A percentile compares a stretch with the other conserved stretches of the same genome.
Conservation (phyloP, 805 yeast genomes). For the Cyberlindnera petersonii region DNA sequence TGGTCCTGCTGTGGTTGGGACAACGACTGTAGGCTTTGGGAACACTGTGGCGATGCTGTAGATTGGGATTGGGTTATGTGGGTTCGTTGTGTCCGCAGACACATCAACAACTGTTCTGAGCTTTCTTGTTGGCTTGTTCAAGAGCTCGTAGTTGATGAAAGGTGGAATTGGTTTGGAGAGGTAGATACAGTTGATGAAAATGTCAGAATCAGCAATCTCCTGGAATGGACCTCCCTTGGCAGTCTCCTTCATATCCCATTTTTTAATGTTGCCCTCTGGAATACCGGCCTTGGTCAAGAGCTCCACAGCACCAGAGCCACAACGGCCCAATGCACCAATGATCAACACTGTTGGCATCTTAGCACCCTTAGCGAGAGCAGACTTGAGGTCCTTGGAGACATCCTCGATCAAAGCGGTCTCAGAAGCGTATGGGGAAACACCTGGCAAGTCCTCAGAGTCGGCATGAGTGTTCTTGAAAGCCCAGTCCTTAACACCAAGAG, state of each 20-base stretch:
- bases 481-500: conserved; percentile 92
- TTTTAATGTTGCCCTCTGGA: conserved; percentile 75
- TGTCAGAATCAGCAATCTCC: conserved; percentile 83
- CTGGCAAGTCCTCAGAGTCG: conserved; percentile 67
- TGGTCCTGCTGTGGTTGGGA: conserved; percentile 75
- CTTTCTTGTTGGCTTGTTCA: conserved; percentile 66
- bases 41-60: conserved; percentile 88
- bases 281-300: conserved; percentile 78
- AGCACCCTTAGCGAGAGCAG: conserved; percentile 59
- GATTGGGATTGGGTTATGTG: conserved; percentile 96
- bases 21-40: conserved; percentile 84
- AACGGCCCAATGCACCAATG: conserved; percentile 97
- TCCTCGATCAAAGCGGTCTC: conserved; percentile 72
- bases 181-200: conserved; percentile 95
- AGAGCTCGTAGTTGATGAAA: conserved; percentile 64
- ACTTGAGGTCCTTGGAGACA: conserved; percentile 54
- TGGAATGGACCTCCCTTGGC: conserved; percentile 95
- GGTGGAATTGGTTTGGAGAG: conserved; percentile 92
- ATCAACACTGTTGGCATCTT: conserved; percentile 75
- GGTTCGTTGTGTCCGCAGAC: conserved; percentile 97
- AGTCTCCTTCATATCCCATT: conserved; percentile 98
- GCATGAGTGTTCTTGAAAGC: conserved; percentile 77
- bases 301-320: conserved; percentile 96
- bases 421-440: conserved; percentile 77
- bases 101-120: conserved; percentile 94